phyloP scores from a whole-genome alignment of 306 rosid genomes.

The Hippophae tibetana region DNA sequence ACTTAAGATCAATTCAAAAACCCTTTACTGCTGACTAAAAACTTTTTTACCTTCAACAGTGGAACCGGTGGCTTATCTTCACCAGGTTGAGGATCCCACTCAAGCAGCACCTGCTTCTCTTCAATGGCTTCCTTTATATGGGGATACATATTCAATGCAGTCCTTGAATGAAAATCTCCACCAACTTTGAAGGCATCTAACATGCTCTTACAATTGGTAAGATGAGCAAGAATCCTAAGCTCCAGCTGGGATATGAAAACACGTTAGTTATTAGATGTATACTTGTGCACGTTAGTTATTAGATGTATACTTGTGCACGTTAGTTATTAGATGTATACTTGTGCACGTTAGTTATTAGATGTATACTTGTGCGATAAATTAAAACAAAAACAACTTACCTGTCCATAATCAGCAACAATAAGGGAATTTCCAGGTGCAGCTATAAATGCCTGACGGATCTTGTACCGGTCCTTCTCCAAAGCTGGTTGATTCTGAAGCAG shows the following conservation, averaged over 20 bases:
- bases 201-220: slow-evolving; percentile 91
- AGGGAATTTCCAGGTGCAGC: slow-evolving; percentile 91
- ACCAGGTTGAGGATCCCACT: slow-evolving; percentile 93
- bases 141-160: slow-evolving; percentile 96
- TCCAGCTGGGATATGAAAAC: slow-evolving; percentile 60
- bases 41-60: slow-evolving; percentile 58
- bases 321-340: slow-evolving; percentile 12
- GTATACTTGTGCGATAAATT: slow-evolving; percentile 8
- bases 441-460: slow-evolving; percentile 89
- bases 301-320: slow-evolving; percentile 10
- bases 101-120: slow-evolving; percentile 67
- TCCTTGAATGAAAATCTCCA: slow-evolving; percentile 97
- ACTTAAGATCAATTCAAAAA: background rate
- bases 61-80: slow-evolving; percentile 96
- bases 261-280: slow-evolving; percentile 21
- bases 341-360: slow-evolving; percentile 20
- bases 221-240: slow-evolving; percentile 96
- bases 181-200: slow-evolving; percentile 89
- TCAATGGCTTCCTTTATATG: slow-evolving; percentile 81
- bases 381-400: slow-evolving; percentile 41
- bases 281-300: too few relatives aligned
- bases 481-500: slow-evolving; percentile 88
- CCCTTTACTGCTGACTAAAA: background rate
- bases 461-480: slow-evolving; percentile 90
- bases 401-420: slow-evolving; percentile 95